phyloP scores from a whole-genome alignment of 1,284 basidiomycete genomes.

The Retiboletus fuscus region DNA sequence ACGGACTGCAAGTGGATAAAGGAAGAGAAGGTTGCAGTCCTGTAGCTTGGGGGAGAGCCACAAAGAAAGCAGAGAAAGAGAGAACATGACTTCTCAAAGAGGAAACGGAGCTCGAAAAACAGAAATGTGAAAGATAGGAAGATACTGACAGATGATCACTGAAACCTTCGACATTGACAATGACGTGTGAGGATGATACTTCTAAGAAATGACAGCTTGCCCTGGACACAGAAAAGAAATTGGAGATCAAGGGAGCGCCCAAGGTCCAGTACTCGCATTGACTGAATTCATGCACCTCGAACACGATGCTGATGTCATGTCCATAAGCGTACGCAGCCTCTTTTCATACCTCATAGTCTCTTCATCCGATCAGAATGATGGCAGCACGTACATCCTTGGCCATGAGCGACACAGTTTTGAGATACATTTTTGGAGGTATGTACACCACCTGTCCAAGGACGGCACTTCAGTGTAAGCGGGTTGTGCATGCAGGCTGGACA shows the following conservation, averaged over 20 bases:
- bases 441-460: constrained; percentile 74
- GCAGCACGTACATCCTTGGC: constrained; percentile 92
- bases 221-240: constrained; percentile 67
- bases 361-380: constrained; percentile 90
- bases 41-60: too few relatives aligned
- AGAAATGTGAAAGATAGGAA: constrained; percentile 82
- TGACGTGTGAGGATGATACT: constrained; percentile 77
- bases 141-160: constrained; percentile 71
- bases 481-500: constrained; percentile 35
- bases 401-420: constrained; percentile 97
- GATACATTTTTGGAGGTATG: constrained; percentile 95
- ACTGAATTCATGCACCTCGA: too few relatives aligned
- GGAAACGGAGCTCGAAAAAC: constrained; percentile 76
- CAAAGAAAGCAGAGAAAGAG: constrained; percentile 85
- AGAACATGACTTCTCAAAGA: constrained; percentile 70
- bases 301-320: constrained; percentile 91
- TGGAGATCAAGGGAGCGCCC: constrained; percentile 65
- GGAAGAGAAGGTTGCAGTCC: too few relatives aligned
- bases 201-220: constrained; percentile 76
- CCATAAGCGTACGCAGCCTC: constrained; percentile 95
- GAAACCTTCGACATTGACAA: constrained; percentile 54
- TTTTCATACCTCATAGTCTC: constrained; percentile 85
- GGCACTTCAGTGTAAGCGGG: constrained; percentile 33
- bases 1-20: too few relatives aligned
- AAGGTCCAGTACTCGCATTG: too few relatives aligned